Percentiles rank a stretch among this genome's conserved stretches.
Evolutionary conservation across 2,329 filamentous ascomycete species (phyloP).

Genomic region (Aspergillus novoparasiticus): DNA sequence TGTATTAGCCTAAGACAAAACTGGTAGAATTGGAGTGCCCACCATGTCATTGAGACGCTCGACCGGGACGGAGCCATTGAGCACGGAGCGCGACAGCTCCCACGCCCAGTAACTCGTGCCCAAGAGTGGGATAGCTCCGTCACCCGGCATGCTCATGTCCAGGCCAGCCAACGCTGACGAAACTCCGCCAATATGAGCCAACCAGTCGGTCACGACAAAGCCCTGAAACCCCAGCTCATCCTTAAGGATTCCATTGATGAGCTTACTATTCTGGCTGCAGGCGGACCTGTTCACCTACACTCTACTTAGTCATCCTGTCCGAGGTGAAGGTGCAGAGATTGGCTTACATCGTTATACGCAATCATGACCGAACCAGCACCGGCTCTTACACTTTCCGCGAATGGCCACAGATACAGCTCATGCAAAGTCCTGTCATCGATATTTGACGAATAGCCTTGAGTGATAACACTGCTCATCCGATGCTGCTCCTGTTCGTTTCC

Average conservation of each 20-base stretch:
- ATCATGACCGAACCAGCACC: constrained; percentile 51
- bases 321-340: neutral
- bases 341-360: constrained; percentile 45
- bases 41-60: constrained; percentile 58
- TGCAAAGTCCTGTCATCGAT: constrained; percentile 55
- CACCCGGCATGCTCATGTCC: constrained; percentile 72
- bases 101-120: constrained; percentile 59
- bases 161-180: constrained; percentile 63
- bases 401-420: constrained; percentile 52
- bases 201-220: constrained; percentile 71
- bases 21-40: neutral
- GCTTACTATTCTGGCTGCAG: constrained; percentile 67
- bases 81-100: constrained; percentile 56
- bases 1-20: neutral
- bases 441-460: constrained; percentile 49
- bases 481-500: constrained; percentile 51
- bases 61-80: constrained; percentile 61
- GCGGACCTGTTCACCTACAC: constrained; percentile 65
- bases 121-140: constrained; percentile 54
- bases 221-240: constrained; percentile 75
- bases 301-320: neutral
- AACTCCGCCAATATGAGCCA: constrained; percentile 63
- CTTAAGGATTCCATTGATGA: constrained; percentile 70
- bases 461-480: constrained; percentile 51
- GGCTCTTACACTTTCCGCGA: constrained; percentile 52